Conservation (phyloP, 1,284 basidiomycete genomes). For the Phlebopus sp. region DNA sequence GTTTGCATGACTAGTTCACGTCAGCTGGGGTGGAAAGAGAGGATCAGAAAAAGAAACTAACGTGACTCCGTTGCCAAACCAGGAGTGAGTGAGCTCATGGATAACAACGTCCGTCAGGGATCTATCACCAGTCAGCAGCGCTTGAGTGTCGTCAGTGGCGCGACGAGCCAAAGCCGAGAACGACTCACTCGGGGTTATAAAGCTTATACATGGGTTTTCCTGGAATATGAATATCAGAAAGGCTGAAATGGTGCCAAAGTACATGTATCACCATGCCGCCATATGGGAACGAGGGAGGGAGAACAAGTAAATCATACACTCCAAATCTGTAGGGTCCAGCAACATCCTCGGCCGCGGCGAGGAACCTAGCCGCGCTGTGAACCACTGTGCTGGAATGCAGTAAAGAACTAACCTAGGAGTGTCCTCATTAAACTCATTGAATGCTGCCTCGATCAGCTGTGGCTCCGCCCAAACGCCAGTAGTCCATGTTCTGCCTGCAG, state of each 20-base stretch:
- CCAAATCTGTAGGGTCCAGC: constrained; percentile 82
- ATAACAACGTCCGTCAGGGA: constrained; percentile 88
- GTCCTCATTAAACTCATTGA: constrained; percentile 87
- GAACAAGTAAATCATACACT: constrained; percentile 87
- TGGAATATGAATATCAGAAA: constrained; percentile 24
- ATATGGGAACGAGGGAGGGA: constrained; percentile 93
- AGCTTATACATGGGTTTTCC: constrained; percentile 85
- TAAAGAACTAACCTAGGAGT: constrained; percentile 57
- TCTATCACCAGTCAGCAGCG: constrained; percentile 81
- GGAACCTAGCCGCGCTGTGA: constrained; percentile 50
- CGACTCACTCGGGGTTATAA: constrained; percentile 78
- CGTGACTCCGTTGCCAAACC: constrained; percentile 88
- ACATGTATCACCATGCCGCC: constrained; percentile 70
- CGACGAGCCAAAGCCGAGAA: not conserved
- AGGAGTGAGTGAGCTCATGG: constrained; percentile 77
- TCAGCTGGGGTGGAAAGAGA: constrained; percentile 17
- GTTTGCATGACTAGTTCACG: constrained; percentile 57
- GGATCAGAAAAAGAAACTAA: constrained; percentile 32
- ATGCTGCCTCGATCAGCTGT: constrained; percentile 72
- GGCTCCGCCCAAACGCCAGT: constrained; percentile 92
- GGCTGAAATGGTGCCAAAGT: constrained; percentile 1
- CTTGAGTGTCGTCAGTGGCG: constrained; percentile 32
- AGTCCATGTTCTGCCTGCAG: constrained; percentile 66
- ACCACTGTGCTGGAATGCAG: not conserved
- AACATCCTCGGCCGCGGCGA: constrained; percentile 74